Evolutionary conservation across 177 flowering plant species (phyloP).

Genomic region (Vitis hybrid): DNA sequence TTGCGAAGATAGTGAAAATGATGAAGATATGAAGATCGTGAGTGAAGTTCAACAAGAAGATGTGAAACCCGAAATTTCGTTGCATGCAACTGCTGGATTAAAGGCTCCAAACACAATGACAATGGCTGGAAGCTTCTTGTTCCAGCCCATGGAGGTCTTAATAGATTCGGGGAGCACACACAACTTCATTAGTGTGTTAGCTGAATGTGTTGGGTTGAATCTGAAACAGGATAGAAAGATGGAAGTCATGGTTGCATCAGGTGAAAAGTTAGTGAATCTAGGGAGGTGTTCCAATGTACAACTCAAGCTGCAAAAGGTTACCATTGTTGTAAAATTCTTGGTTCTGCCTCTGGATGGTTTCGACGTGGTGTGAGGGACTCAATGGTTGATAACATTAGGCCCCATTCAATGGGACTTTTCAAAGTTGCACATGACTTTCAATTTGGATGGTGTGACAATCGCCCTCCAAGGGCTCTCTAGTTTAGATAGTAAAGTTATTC

Average conservation of each 20-base stretch:
- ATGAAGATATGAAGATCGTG: too few relatives aligned
- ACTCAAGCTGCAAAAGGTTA: constrained; percentile 3
- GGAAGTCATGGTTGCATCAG: constrained; percentile 16
- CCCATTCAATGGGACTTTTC: constrained; percentile 5
- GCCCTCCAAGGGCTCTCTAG: neutral
- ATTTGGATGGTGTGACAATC: neutral
- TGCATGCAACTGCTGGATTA: too few relatives aligned
- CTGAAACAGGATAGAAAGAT: neutral
- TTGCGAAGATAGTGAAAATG: too few relatives aligned
- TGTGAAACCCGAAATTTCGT: too few relatives aligned
- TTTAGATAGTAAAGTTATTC: too few relatives aligned
- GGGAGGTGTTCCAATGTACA: constrained; percentile 9
- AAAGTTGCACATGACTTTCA: neutral
- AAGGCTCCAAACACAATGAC: too few relatives aligned
- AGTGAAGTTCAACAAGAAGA: too few relatives aligned
- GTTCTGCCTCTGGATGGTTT: neutral
- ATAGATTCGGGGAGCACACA: too few relatives aligned
- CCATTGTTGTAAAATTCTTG: constrained; percentile 1
- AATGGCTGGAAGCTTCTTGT: too few relatives aligned
- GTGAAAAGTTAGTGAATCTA: neutral
- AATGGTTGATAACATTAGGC: neutral
- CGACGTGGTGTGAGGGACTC: neutral
- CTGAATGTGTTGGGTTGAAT: too few relatives aligned
- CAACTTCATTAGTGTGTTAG: too few relatives aligned
- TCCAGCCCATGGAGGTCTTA: too few relatives aligned